Conservation (phyloP, 192 early-diverging fungal genomes). For the Linnemannia schmuckeri region DNA sequence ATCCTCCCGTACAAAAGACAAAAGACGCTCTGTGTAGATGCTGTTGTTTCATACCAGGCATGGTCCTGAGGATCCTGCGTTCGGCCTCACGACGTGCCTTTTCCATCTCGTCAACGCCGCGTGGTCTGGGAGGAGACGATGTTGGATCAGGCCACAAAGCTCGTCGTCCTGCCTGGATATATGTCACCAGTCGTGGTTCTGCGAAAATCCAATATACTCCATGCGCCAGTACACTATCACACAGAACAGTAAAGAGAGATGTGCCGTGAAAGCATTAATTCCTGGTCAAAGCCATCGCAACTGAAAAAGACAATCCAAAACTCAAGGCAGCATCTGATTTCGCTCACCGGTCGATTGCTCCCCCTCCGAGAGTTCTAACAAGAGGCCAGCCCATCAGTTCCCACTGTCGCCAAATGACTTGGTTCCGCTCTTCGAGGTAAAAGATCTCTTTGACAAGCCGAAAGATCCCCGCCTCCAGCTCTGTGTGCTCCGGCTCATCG, state of each 20-base stretch:
- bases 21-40: neutral
- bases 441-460: slow-evolving; percentile 50
- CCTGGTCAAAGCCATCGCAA: too few species aligned
- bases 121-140: slow-evolving; percentile 54
- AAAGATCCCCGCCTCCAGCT: slow-evolving; percentile 50
- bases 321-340: neutral
- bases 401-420: slow-evolving; percentile 61
- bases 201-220: slow-evolving; percentile 62
- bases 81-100: slow-evolving; percentile 62
- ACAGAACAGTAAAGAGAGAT: neutral
- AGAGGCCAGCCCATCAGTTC: slow-evolving; percentile 65
- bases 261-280: too few species aligned
- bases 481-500: slow-evolving; percentile 46
- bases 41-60: slow-evolving; percentile 55
- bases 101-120: slow-evolving; percentile 55
- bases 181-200: slow-evolving; percentile 61
- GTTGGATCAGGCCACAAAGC: slow-evolving; percentile 64
- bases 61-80: slow-evolving; percentile 46
- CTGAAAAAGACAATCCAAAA: neutral
- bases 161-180: slow-evolving; percentile 61
- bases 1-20: neutral
- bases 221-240: slow-evolving; percentile 60
- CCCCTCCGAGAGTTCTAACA: slow-evolving; percentile 58
- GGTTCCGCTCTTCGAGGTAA: slow-evolving; percentile 58
- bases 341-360: slow-evolving; percentile 64